A percentile compares a stretch with the other conserved stretches of the same genome.
phyloP scores from a whole-genome alignment of 2,329 filamentous ascomycete species.

The Xylariales sp. region DNA sequence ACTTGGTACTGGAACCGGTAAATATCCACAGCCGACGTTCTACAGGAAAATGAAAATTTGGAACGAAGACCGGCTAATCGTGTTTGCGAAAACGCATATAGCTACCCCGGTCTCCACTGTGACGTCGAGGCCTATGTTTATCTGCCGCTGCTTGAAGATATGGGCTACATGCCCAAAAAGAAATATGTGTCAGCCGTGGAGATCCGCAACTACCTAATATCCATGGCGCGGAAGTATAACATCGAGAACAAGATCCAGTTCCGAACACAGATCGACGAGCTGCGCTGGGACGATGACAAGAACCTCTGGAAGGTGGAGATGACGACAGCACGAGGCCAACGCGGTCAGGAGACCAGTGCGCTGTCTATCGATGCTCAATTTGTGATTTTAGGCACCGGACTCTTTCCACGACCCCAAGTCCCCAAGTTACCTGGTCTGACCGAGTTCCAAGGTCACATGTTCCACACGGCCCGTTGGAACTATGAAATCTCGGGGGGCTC shows the following conservation, averaged over 20 bases:
- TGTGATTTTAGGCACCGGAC: not conserved
- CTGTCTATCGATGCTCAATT: constrained; percentile 3
- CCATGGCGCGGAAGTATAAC: constrained; percentile 37
- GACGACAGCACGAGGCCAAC: not conserved
- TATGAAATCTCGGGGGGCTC: constrained; percentile 1
- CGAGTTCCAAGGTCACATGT: constrained; percentile 3
- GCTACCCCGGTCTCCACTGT: constrained; percentile 47
- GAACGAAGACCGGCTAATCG: no score
- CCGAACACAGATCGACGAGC: constrained; percentile 34
- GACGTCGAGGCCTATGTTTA: constrained; percentile 59
- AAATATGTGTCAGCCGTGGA: constrained; percentile 30
- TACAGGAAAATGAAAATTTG: no score
- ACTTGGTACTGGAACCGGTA: constrained; percentile 52
- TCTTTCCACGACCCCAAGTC: constrained; percentile 1
- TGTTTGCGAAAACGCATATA: no score
- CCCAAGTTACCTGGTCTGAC: constrained; percentile 4
- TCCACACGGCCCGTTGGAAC: constrained; percentile 5
- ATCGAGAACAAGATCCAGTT: constrained; percentile 42
- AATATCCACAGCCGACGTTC: no score
- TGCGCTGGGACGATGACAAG: constrained; percentile 41
- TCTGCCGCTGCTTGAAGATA: constrained; percentile 56
- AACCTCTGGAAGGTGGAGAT: constrained; percentile 2
- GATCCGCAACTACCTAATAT: constrained; percentile 39
- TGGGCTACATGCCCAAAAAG: constrained; percentile 51
- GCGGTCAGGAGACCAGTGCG: not conserved